Evolutionary conservation across 176 grass and related monocot genomes (phyloP).

Genomic region (Phyllostachys edulis): DNA sequence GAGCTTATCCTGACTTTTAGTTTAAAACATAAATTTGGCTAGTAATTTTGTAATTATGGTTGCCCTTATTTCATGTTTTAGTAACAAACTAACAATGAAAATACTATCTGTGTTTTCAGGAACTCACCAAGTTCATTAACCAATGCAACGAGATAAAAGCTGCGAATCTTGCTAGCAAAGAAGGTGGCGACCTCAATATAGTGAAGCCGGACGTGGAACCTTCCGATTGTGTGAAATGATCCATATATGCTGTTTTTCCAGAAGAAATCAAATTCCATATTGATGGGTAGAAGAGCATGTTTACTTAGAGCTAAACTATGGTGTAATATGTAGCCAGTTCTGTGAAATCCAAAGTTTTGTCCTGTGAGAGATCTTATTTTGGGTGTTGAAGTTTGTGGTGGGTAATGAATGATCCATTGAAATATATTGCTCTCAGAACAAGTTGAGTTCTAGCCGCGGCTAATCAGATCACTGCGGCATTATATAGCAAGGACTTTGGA

Average conservation of each 20-base stretch:
- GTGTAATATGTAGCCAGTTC: constrained; percentile 14
- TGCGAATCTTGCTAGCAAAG: constrained; percentile 72
- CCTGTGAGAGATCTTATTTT: neutral
- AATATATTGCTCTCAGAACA: neutral
- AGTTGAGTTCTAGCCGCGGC: neutral
- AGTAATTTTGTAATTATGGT: neutral
- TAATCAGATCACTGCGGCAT: neutral
- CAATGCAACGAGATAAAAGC: constrained; percentile 69
- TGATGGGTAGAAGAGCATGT: neutral
- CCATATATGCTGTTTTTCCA: neutral
- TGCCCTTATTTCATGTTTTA: neutral
- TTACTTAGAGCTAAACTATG: neutral
- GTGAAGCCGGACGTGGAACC: constrained; percentile 41
- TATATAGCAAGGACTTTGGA: neutral
- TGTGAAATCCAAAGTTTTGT: constrained; percentile 8
- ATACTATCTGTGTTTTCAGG: constrained; percentile 26
- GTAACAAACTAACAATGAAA: neutral
- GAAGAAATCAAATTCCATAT: neutral
- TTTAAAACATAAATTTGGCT: neutral
- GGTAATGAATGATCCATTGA: neutral
- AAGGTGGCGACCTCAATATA: constrained; percentile 64
- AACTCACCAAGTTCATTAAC: constrained; percentile 81
- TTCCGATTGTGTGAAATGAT: constrained; percentile 9
- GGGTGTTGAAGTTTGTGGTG: neutral
- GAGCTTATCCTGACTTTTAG: neutral